These are phyloP conservation scores for Marsdenia floribunda DNA, from an alignment of 257 asterid genomes.

Conservation along the genomic window DNA sequence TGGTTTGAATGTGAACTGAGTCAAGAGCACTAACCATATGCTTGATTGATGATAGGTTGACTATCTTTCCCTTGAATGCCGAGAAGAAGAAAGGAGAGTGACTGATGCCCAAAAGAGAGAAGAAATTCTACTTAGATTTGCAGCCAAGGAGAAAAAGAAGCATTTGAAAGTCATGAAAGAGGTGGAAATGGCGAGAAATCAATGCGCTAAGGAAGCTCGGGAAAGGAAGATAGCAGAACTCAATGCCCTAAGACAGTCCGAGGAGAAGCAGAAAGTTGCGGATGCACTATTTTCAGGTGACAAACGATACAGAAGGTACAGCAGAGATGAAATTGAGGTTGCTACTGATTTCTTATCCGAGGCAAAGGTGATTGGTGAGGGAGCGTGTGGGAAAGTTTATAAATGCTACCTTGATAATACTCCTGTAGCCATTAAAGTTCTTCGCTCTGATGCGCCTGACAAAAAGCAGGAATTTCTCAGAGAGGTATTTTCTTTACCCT, in stretches of 20 bases:
- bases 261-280: constrained; percentile 55
- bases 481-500: constrained; percentile 56
- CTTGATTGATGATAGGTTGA: constrained; percentile 42
- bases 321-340: constrained; percentile 49
- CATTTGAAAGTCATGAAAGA: constrained; percentile 75
- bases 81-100: constrained; percentile 59
- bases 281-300: constrained; percentile 60
- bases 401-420: constrained; percentile 73
- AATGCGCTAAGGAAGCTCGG: constrained; percentile 54
- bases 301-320: constrained; percentile 70
- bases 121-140: constrained; percentile 51
- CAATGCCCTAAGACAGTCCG: constrained; percentile 43
- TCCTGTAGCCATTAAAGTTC: constrained; percentile 74
- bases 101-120: constrained; percentile 69
- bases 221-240: constrained; percentile 73
- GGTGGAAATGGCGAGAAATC: constrained; percentile 51
- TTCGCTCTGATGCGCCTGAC: constrained; percentile 47
- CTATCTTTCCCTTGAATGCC: constrained; percentile 64
- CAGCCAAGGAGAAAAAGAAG: constrained; percentile 56
- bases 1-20: not conserved
- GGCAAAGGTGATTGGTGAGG: constrained; percentile 64
- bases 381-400: constrained; percentile 85
- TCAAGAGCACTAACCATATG: not conserved
- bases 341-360: constrained; percentile 62
- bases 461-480: constrained; percentile 68